Conservation (phyloP, 768 basidiomycete genomes). For the Lactifluus volemus region DNA sequence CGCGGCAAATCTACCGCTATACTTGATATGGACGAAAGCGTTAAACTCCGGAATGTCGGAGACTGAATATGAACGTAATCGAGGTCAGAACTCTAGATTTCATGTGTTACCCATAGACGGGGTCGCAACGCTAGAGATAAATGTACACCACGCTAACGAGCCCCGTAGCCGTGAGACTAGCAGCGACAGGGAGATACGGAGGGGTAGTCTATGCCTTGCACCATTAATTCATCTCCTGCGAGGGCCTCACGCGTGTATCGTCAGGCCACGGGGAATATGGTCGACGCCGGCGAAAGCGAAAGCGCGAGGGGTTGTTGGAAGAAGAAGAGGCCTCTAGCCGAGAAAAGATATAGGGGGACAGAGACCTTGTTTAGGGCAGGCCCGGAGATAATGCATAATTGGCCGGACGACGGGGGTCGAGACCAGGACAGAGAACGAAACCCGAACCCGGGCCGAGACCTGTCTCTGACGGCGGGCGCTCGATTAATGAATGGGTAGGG, state of each 20-base stretch:
- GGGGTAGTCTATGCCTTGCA: slow-evolving; percentile 21
- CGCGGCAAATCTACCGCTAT: neutral
- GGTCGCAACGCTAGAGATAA: neutral
- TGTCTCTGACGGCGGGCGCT: neutral
- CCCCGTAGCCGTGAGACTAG: slow-evolving; percentile 15
- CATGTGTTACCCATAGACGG: neutral
- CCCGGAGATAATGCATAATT: neutral
- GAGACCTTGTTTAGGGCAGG: slow-evolving; percentile 11
- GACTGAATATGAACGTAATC: neutral
- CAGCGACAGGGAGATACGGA: slow-evolving; percentile 21
- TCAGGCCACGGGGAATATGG: slow-evolving; percentile 10
- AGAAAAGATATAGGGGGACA: slow-evolving; percentile 7
- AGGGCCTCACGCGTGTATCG: slow-evolving; percentile 17
- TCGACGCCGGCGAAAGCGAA: slow-evolving; percentile 1
- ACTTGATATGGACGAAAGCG: neutral
- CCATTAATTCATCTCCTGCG: slow-evolving; percentile 22
- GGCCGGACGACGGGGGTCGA: neutral
- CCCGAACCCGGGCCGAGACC: slow-evolving; percentile 7
- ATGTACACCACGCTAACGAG: slow-evolving; percentile 23
- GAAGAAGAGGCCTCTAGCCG: neutral
- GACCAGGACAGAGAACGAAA: neutral
- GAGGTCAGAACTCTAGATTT: neutral
- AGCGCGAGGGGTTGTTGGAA: slow-evolving; percentile 14
- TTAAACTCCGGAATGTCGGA: neutral
- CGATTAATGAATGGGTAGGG: neutral